Conservation (phyloP, 2,329 filamentous ascomycete genomes). For the Coniochaeta sp. region DNA sequence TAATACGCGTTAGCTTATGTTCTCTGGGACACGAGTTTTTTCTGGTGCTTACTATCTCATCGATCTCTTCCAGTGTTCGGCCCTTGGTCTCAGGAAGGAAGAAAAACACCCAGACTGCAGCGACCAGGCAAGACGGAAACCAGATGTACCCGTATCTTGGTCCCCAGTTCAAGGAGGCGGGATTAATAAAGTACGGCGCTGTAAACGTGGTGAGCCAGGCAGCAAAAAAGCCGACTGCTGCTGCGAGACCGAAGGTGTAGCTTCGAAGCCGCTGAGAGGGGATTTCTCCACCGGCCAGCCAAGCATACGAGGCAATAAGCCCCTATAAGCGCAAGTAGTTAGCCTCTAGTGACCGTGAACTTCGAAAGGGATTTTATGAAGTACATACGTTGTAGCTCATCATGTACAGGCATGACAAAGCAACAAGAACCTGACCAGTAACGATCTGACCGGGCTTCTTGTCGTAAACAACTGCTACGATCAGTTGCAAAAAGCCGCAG, state of each 20-base stretch:
- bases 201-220: constrained; percentile 46
- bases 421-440: constrained; percentile 36
- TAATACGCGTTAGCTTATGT: background rate
- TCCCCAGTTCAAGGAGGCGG: constrained; percentile 38
- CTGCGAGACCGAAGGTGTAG: constrained; percentile 43
- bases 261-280: constrained; percentile 43
- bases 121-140: constrained; percentile 24
- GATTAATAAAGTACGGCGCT: constrained; percentile 47
- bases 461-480: constrained; percentile 39
- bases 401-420: constrained; percentile 38
- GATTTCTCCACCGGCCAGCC: constrained; percentile 43
- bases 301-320: constrained; percentile 42
- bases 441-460: constrained; percentile 20
- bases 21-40: background rate
- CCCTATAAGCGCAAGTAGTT: constrained; percentile 15
- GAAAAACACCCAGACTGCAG: constrained; percentile 26
- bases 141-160: constrained; percentile 46
- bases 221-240: constrained; percentile 40
- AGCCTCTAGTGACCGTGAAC: background rate
- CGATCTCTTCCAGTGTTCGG: constrained; percentile 42
- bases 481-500: constrained; percentile 42
- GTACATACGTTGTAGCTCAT: constrained; percentile 38
- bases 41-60: constrained; percentile 36
- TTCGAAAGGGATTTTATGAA: background rate
- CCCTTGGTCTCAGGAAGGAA: constrained; percentile 44